Evolutionary conservation across 2,329 filamentous ascomycete species (phyloP).

Genomic region (Trichoderma cornu-damae): DNA sequence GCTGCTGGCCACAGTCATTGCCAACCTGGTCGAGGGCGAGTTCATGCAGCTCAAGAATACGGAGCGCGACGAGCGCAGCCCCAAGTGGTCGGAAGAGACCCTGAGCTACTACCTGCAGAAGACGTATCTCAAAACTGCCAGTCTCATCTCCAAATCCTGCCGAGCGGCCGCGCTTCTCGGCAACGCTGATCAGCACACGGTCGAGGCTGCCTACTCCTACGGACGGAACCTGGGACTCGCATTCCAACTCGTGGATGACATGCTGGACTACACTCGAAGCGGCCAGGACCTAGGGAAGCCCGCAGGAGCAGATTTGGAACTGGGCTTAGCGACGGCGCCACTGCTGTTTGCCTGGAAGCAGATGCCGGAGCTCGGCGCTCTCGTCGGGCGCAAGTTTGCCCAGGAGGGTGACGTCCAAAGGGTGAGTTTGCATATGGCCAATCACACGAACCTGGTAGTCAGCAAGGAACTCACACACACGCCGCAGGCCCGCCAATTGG

Average conservation of each 20-base stretch:
- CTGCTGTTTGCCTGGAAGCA: conserved; percentile 94
- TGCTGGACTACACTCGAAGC: conserved; percentile 91
- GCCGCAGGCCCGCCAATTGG: conserved; percentile 74
- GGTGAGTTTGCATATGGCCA: conserved; percentile 49
- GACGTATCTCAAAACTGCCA: conserved; percentile 96
- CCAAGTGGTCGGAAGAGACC: conserved; percentile 80
- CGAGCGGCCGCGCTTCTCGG: conserved; percentile 84
- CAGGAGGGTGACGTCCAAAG: conserved; percentile 75
- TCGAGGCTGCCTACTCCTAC: conserved; percentile 87
- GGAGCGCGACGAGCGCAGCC: conserved; percentile 76
- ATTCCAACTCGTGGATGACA: conserved; percentile 96
- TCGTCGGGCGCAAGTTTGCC: conserved; percentile 89
- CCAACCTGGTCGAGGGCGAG: conserved; percentile 95
- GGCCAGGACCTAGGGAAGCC: conserved; percentile 88
- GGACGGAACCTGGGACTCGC: conserved; percentile 90
- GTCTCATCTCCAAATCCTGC: conserved; percentile 92
- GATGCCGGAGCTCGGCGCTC: conserved; percentile 72
- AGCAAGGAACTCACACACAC: neutral
- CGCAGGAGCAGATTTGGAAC: conserved; percentile 85
- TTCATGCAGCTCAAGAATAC: conserved; percentile 99
- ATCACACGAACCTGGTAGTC: neutral
- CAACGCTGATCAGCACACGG: conserved; percentile 67
- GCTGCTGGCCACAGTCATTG: conserved; percentile 90
- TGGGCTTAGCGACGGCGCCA: conserved; percentile 90
- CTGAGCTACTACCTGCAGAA: conserved; percentile 94